Evolutionary conservation across 1,139 yeast species (phyloP).

Genomic region (Blastobotrys capitulatus): DNA sequence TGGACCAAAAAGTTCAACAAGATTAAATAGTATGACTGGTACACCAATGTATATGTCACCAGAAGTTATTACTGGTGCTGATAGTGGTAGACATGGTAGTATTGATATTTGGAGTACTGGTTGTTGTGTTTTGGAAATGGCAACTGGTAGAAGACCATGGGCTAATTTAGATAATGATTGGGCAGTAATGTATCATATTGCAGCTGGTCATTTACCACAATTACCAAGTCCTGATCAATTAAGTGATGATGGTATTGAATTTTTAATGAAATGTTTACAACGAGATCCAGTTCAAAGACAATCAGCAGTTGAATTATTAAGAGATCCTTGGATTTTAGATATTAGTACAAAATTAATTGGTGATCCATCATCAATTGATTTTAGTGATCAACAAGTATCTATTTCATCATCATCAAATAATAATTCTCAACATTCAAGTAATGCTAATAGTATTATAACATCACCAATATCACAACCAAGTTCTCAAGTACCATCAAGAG

Average conservation of each 20-base stretch:
- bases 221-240: conserved; percentile 77
- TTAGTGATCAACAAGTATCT: not conserved
- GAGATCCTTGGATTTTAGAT: conserved; percentile 69
- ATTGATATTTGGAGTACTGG: conserved; percentile 70
- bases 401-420: not conserved
- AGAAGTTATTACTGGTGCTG: conserved; percentile 81
- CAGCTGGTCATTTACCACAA: conserved; percentile 89
- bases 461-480: not conserved
- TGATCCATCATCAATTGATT: not conserved
- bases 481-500: not conserved
- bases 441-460: not conserved
- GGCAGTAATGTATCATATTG: conserved; percentile 98
- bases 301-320: conserved; percentile 72
- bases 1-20: conserved; percentile 20
- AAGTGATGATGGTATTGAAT: conserved; percentile 64
- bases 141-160: conserved; percentile 51
- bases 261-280: conserved; percentile 70
- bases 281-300: conserved; percentile 79
- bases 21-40: conserved; percentile 65
- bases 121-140: conserved; percentile 94
- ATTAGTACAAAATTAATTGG: conserved; percentile 20
- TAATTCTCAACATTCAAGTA: not conserved
- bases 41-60: conserved; percentile 99
- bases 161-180: conserved; percentile 92
- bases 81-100: conserved; percentile 61